phyloP scores from a whole-genome alignment of 2,329 filamentous ascomycete species.

The Colletotrichum filicis region DNA sequence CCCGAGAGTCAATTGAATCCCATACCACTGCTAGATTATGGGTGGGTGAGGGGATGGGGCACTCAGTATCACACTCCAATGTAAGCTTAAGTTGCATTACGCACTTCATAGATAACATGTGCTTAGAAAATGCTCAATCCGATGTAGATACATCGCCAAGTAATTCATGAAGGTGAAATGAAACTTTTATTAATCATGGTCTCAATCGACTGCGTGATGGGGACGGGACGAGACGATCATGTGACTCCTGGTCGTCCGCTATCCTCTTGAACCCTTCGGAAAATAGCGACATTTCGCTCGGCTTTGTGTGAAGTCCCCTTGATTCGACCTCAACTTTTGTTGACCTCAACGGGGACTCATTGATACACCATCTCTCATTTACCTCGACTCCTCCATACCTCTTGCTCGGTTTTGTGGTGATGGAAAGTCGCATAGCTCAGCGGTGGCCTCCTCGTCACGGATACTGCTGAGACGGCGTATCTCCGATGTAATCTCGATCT shows the following conservation, averaged over 20 bases:
- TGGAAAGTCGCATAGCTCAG: conserved; percentile 14
- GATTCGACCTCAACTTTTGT: conserved; percentile 13
- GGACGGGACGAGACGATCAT: conserved; percentile 4
- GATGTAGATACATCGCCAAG: background rate
- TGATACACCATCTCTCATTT: background rate
- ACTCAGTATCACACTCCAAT: background rate
- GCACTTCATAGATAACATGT: background rate
- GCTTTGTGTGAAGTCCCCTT: background rate
- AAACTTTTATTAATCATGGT: background rate
- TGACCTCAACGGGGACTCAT: background rate
- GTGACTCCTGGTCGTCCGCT: conserved; percentile 6
- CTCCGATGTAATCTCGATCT: conserved; percentile 43
- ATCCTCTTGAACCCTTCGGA: conserved; percentile 10
- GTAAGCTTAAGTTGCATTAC: background rate
- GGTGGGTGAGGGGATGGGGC: too few relatives aligned
- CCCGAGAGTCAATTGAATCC: background rate
- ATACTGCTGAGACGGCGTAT: conserved; percentile 15
- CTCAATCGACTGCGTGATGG: background rate
- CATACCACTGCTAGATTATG: background rate
- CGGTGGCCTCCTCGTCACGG: background rate
- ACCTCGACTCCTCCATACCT: background rate
- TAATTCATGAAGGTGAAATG: background rate
- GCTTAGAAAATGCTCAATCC: background rate
- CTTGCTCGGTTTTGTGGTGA: background rate
- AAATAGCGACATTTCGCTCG: conserved; percentile 4